These are phyloP conservation scores for Echium plantagineum DNA, from an alignment of 257 asterid genomes.

Conservation along the genomic window DNA sequence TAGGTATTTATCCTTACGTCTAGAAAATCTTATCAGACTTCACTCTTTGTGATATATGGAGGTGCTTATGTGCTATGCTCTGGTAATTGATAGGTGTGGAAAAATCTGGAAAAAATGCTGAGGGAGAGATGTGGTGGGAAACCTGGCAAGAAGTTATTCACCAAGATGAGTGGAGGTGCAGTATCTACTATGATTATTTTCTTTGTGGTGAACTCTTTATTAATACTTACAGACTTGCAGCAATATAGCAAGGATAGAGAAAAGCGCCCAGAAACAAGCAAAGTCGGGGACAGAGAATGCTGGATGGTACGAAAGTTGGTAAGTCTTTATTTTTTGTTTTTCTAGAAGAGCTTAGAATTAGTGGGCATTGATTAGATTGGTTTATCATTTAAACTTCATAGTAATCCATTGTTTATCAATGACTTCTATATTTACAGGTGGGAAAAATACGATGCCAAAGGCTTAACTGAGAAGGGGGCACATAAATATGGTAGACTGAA, in stretches of 20 bases:
- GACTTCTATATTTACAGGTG: slow-evolving; percentile 49
- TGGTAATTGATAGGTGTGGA: slow-evolving; percentile 58
- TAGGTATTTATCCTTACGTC: slow-evolving; percentile 38
- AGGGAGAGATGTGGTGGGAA: slow-evolving; percentile 99
- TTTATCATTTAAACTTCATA: no score
- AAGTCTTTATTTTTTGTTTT: slow-evolving; percentile 16
- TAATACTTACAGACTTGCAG: slow-evolving; percentile 35
- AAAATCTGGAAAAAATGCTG: slow-evolving; percentile 90
- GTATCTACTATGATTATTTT: slow-evolving; percentile 1
- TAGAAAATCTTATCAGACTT: neutral
- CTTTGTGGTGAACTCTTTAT: neutral
- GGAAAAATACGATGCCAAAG: slow-evolving; percentile 99
- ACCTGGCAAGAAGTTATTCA: slow-evolving; percentile 97
- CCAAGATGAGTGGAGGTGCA: slow-evolving; percentile 98
- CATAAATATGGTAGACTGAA: slow-evolving; percentile 92
- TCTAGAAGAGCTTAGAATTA: no score
- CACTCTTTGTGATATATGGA: neutral
- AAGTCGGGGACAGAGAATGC: slow-evolving; percentile 90
- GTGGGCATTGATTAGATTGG: no score
- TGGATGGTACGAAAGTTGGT: slow-evolving; percentile 99
- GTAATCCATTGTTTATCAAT: neutral
- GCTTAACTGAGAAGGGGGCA: slow-evolving; percentile 97
- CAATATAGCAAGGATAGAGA: slow-evolving; percentile 92
- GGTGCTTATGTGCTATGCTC: slow-evolving; percentile 16
- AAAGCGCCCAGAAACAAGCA: slow-evolving; percentile 99